Conservation (phyloP, 345 rosid genomes). For the Draba incana region DNA sequence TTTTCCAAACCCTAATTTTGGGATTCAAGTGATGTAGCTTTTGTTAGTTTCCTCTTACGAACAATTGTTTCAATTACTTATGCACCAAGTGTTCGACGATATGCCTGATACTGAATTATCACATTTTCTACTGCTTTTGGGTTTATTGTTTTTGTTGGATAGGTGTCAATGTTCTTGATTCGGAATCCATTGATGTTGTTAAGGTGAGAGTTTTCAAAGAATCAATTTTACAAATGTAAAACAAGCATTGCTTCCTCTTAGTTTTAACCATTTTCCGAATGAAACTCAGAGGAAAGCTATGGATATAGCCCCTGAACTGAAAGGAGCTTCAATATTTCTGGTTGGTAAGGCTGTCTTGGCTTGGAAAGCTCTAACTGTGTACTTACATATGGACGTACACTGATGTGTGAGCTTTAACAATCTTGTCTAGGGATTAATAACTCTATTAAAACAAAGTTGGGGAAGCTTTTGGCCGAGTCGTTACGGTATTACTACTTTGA, state of each 20-base stretch:
- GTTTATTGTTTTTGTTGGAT: conserved; percentile 21
- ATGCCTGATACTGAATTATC: conserved; percentile 26
- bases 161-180: conserved; percentile 41
- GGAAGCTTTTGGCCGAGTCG: conserved; percentile 66
- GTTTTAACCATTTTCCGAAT: conserved; percentile 42
- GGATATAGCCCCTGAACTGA: conserved; percentile 60
- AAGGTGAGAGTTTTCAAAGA: conserved; percentile 47
- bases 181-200: conserved; percentile 40
- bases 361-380: neutral
- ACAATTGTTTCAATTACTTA: neutral
- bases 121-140: too few relatives aligned
- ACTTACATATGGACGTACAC: neutral
- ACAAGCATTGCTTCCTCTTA: conserved; percentile 16
- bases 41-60: neutral
- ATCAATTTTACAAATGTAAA: neutral
- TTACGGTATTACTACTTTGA: conserved; percentile 81
- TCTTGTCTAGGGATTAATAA: conserved; percentile 59
- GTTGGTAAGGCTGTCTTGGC: conserved; percentile 59
- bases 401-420: conserved; percentile 34
- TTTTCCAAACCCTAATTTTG: conserved; percentile 1
- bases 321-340: conserved; percentile 82
- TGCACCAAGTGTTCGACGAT: conserved; percentile 33
- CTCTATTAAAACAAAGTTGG: conserved; percentile 60
- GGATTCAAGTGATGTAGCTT: neutral
- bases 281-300: conserved; percentile 67